Base-by-base conservation (phyloP, 192 early-diverging fungal species). In the Thamnidium elegans region DNA sequence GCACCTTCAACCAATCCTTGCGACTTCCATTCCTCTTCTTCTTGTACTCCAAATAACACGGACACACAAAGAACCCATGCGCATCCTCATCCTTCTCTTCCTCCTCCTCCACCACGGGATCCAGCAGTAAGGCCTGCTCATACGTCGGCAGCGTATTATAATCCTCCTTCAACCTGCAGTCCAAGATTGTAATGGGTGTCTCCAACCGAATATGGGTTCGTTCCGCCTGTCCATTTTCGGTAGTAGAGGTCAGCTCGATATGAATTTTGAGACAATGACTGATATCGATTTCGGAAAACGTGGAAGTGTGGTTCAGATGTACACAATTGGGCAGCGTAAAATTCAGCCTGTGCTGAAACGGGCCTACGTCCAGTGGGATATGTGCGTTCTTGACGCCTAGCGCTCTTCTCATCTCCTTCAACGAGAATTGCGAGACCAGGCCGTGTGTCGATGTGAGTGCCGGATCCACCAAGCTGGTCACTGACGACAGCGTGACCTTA, bases 141-240 rank as follows among this genome's bases (percentile, higher is more conserved):
- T 72, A 72, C n/a, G 71, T 72, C 5, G 71, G 71, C 19, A 72
- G 19, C 3, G 59, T 23, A 13, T 53, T 55, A 59, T 63, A 67
- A 23, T 72, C 71, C 32, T 72, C 65, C 20, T 72, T 72, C 13
- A 72, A 44, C 10, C 71, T 39, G 56, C 71, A 72, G 30, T 72
- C 71, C 4, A 72, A 46, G 1, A 72, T 58, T 5, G 71, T 72
- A 23, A 72, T 67, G 3, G 59, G 59, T 13, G 61, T 67, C 2
- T 72, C 65, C 10, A 72, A 21, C 13, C 50, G 53, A 3, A 72
- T 64, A 11, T 54, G 60, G 2, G 54, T 62, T 14, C 60, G 34
- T 54, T 45, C 14, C 1, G 31, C 1, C 17, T 58, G 9, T 45
- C 21, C 65, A 17, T 21, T n/a, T 4, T 10, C 20, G 3, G 21